Evolutionary conservation across 805 yeast genomes (phyloP).

Genomic region (Wickerhamomyces mucosus): DNA sequence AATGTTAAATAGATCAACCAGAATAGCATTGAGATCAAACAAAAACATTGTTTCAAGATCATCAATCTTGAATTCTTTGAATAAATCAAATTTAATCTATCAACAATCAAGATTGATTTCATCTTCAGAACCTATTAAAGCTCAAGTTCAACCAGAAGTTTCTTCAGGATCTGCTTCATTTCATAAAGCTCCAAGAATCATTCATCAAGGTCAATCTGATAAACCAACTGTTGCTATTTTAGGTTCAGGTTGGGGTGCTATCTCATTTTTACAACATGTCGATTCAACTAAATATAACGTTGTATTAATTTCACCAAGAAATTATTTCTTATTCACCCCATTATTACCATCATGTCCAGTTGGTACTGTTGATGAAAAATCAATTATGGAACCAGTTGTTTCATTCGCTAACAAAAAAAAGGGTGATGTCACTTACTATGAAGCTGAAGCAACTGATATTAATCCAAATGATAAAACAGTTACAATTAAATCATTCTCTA

Average conservation of each 20-base stretch:
- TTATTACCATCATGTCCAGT: constrained; percentile 88
- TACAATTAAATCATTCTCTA: constrained; percentile 40
- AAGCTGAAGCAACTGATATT: constrained; percentile 82
- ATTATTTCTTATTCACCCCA: constrained; percentile 90
- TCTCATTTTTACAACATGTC: constrained; percentile 72
- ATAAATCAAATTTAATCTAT: constrained; percentile 6
- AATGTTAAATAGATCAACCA: constrained; percentile 1
- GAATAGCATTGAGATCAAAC: constrained; percentile 1
- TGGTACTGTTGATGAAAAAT: constrained; percentile 83
- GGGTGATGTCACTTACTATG: constrained; percentile 75
- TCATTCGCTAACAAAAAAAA: constrained; percentile 70
- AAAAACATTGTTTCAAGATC: constrained; percentile 2
- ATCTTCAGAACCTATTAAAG: constrained; percentile 5
- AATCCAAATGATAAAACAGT: constrained; percentile 68
- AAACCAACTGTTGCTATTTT: constrained; percentile 48
- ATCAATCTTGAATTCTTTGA: constrained; percentile 6
- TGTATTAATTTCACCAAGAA: constrained; percentile 83
- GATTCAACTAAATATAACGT: constrained; percentile 87
- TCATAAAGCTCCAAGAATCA: constrained; percentile 29
- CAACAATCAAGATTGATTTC: constrained; percentile 8
- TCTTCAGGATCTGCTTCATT: constrained; percentile 27
- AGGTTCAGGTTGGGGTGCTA: constrained; percentile 95
- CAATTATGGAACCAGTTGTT: constrained; percentile 91
- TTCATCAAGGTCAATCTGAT: constrained; percentile 22
- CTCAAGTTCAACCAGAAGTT: constrained; percentile 6